These are phyloP conservation scores for Pseudevernia furfuracea DNA, from an alignment of 495 filamentous ascomycete species.

Conservation along the genomic window DNA sequence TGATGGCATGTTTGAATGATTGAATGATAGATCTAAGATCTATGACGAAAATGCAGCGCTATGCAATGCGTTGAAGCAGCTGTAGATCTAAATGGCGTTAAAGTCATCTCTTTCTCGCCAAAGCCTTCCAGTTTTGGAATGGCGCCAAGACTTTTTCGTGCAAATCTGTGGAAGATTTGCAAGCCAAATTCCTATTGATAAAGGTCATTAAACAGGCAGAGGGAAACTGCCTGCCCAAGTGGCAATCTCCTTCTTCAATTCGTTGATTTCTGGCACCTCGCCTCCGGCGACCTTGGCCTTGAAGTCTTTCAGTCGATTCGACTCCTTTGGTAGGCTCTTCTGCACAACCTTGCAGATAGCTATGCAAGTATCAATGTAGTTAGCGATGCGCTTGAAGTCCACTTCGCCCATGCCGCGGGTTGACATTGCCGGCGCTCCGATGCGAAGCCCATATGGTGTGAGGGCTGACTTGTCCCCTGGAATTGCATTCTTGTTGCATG, in stretches of 20 bases:
- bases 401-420: slow-evolving; percentile 86
- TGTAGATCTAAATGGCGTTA: slow-evolving; percentile 9
- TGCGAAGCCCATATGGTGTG: slow-evolving; percentile 87
- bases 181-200: neutral
- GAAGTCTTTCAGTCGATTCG: slow-evolving; percentile 99
- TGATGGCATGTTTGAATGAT: neutral
- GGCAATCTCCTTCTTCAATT: slow-evolving; percentile 80
- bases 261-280: slow-evolving; percentile 67
- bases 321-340: slow-evolving; percentile 78
- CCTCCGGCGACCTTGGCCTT: slow-evolving; percentile 79
- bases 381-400: slow-evolving; percentile 84
- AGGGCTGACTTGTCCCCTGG: slow-evolving; percentile 97
- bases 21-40: neutral
- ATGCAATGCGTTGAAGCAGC: slow-evolving; percentile 19
- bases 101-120: slow-evolving; percentile 3
- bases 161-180: slow-evolving; percentile 29
- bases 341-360: slow-evolving; percentile 80
- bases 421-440: slow-evolving; percentile 96
- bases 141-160: slow-evolving; percentile 10
- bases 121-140: slow-evolving; percentile 9
- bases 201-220: slow-evolving; percentile 64
- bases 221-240: slow-evolving; percentile 87
- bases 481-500: slow-evolving; percentile 98
- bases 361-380: slow-evolving; percentile 80
- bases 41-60: neutral